A percentile compares a stretch with the other conserved stretches of the same genome.
Evolutionary conservation across 345 rosid species (phyloP).

Genomic region (Erodium maritimum): DNA sequence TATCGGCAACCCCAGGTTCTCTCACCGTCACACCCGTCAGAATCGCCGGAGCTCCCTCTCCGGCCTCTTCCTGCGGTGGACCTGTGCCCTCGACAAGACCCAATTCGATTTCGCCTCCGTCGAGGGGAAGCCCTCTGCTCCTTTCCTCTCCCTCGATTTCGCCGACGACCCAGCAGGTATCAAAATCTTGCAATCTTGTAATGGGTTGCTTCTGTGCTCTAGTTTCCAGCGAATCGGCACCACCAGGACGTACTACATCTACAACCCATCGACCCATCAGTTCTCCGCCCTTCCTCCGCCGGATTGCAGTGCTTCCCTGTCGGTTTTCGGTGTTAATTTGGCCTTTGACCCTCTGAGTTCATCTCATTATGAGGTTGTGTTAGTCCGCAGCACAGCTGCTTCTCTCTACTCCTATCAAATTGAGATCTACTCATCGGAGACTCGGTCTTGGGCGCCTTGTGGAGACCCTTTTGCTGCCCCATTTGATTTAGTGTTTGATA

Average conservation of each 20-base stretch:
- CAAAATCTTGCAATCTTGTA: conserved; percentile 26
- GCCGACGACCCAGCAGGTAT: conserved; percentile 9
- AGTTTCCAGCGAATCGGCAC: conserved; percentile 12
- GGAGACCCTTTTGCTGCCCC: conserved; percentile 14
- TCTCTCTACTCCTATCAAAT: conserved; percentile 11
- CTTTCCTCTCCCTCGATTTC: conserved; percentile 8
- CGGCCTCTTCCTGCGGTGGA: conserved; percentile 3
- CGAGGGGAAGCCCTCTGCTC: not conserved
- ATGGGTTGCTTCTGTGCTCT: conserved; percentile 27
- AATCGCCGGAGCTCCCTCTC: conserved; percentile 2
- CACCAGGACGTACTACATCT: conserved; percentile 14
- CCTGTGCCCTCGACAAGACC: not conserved
- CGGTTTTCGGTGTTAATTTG: conserved; percentile 12
- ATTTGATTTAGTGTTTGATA: conserved; percentile 16
- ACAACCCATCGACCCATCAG: conserved; percentile 21
- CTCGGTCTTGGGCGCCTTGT: conserved; percentile 16
- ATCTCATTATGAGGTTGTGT: conserved; percentile 12
- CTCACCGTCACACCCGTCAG: conserved; percentile 16
- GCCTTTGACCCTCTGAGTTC: conserved; percentile 14
- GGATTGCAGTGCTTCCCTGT: not conserved
- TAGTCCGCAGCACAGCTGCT: conserved; percentile 8
- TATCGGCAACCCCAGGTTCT: conserved; percentile 13
- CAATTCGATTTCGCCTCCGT: not conserved
- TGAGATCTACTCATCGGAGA: conserved; percentile 12
- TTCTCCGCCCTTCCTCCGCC: conserved; percentile 13